Base-by-base conservation (phyloP, 176 grass and related monocot genomes). In the Zoysia pacifica region DNA sequence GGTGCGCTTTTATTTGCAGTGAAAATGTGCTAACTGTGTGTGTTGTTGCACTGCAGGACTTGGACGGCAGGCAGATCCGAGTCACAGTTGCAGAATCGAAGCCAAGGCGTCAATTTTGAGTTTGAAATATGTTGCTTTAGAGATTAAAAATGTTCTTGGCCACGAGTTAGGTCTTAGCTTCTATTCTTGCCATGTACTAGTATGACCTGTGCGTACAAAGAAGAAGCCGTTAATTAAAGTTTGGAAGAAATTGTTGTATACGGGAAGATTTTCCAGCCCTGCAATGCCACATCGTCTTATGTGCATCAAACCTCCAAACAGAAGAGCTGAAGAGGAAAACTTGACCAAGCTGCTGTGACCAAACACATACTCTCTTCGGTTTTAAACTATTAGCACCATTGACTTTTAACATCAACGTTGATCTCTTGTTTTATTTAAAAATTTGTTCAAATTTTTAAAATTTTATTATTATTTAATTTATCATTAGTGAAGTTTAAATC, bases 41-140 rank as follows among this genome's bases (percentile, higher is more conserved):
- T 50, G 60, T 51, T 55, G 11, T 76, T 68, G 12, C 54, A 49
- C 2, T 84, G 69, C 73, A 99, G 96, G 92, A 99, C 75, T 78
- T 99, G 35, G 86, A 99, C 51, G 96, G 92, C 83, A 90, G 92
- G 81, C 75, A 87, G 28, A 99, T 99, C 63, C 90, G 86, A 62
- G 92, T 99, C 4, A 94, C 92, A 8, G 71, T 93, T 39, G 92
- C 96, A 4, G 96, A 99, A 80, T 85, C 90, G 5, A 99, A 89
- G 79, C 92, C 90, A 10, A 91, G 86, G 62, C 86, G 88, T 49
- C 12, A 87, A 66, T 93, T 89, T 85, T 97, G 80, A 94, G 14
- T 43, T 15, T 4, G 15, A 15, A 37, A 71, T 54, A 62, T 20
- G 18, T 59, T 62, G 52, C 11, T 69, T 78, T 85, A 86, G 82